Conservation (phyloP, 2,329 filamentous ascomycete genomes). For the Neopestalotiopsis rosae region DNA sequence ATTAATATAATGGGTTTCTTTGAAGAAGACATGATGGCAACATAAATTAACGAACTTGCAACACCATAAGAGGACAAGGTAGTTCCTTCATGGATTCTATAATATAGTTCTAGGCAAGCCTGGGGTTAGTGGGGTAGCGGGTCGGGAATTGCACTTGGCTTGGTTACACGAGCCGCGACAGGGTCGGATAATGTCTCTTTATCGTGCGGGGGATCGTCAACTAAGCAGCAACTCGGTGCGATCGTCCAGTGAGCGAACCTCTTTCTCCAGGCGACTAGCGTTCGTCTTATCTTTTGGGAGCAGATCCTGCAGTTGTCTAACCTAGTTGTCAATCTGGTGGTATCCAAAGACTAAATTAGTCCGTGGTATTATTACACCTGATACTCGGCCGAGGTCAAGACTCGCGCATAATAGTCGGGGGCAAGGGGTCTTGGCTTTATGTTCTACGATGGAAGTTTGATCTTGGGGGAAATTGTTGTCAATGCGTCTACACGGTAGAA, state of each 20-base stretch:
- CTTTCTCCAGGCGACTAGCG: no score
- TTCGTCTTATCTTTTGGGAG: no score
- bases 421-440: no score
- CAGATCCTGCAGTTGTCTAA: no score
- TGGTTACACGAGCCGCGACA: background rate
- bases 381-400: no score
- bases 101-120: background rate
- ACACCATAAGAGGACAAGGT: background rate
- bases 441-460: no score
- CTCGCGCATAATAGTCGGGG: no score
- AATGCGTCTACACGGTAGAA: no score
- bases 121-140: background rate
- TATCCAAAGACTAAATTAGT: no score
- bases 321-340: no score
- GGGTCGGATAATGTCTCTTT: background rate
- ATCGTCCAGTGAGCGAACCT: background rate
- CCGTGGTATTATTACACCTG: no score
- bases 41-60: background rate
- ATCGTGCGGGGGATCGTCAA: background rate
- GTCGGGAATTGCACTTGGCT: background rate
- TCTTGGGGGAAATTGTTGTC: no score
- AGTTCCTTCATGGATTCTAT: background rate
- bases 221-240: background rate
- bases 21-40: background rate
- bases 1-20: constrained; percentile 16